phyloP scores from a whole-genome alignment of 306 rosid genomes.

The Geum urbanum region DNA sequence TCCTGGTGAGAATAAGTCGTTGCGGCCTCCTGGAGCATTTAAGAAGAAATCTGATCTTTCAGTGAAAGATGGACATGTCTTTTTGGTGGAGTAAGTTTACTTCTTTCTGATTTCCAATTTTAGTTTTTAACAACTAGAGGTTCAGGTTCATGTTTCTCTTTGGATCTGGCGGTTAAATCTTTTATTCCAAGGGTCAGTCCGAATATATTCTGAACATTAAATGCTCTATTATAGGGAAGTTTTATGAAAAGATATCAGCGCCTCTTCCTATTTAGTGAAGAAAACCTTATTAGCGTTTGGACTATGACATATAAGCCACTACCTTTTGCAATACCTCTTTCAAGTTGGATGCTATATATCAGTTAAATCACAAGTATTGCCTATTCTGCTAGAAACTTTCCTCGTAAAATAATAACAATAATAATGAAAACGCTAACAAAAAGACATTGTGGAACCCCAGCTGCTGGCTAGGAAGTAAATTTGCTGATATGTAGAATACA shows the following conservation, averaged over 20 bases:
- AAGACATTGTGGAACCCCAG: neutral
- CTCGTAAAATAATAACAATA: neutral
- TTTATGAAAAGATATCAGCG: neutral
- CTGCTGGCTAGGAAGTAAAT: neutral
- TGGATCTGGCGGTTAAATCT: neutral
- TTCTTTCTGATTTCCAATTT: neutral
- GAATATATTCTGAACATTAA: neutral
- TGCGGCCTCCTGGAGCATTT: slow-evolving; percentile 97
- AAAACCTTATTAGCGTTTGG: neutral
- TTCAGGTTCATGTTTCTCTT: neutral
- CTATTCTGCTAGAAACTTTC: neutral
- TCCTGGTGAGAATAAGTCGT: slow-evolving; percentile 83
- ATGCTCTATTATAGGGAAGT: neutral
- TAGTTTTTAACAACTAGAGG: neutral
- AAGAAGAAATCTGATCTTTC: slow-evolving; percentile 95
- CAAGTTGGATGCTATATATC: neutral
- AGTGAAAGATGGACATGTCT: slow-evolving; percentile 93
- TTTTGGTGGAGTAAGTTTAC: slow-evolving; percentile 79
- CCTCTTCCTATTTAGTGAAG: neutral
- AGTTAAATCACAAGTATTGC: neutral
- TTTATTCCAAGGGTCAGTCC: neutral
- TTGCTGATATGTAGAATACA: neutral
- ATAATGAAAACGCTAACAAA: neutral
- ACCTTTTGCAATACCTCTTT: neutral
- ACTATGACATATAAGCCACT: neutral